These are phyloP conservation scores for Apiotrichum akiyoshidainum DNA, from an alignment of 1,284 basidiomycete genomes.

Conservation along the genomic window DNA sequence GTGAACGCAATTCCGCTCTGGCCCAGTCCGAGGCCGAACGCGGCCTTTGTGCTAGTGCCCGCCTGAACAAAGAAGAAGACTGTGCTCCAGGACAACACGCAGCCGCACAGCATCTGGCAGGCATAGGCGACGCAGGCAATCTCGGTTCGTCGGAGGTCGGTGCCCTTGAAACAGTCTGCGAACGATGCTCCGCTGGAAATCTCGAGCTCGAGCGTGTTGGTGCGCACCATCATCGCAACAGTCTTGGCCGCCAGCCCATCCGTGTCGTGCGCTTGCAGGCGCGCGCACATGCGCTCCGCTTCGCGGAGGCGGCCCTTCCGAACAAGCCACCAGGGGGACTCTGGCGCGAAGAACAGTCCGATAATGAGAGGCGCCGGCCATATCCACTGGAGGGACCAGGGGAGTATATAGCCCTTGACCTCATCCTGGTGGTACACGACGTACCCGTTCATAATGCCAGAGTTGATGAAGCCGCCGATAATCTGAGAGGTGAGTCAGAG, in stretches of 20 bases:
- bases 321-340: conserved; percentile 33
- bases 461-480: conserved; percentile 1
- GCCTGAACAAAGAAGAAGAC: conserved; percentile 24
- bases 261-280: neutral
- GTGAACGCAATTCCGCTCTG: neutral
- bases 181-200: conserved; percentile 13
- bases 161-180: conserved; percentile 40
- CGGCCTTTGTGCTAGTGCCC: conserved; percentile 5
- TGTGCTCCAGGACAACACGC: neutral
- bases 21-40: conserved; percentile 8
- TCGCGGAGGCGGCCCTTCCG: conserved; percentile 25
- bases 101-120: conserved; percentile 24
- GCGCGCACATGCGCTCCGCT: neutral
- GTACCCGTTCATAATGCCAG: conserved; percentile 5
- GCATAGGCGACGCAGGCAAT: conserved; percentile 13
- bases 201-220: conserved; percentile 25
- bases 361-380: conserved; percentile 39
- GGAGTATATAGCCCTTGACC: neutral
- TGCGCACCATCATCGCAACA: conserved; percentile 34
- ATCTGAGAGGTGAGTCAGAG: conserved; percentile 32
- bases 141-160: conserved; percentile 51
- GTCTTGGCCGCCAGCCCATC: conserved; percentile 25
- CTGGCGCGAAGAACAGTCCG: conserved; percentile 25
- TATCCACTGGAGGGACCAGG: conserved; percentile 41
- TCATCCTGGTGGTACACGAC: neutral